Percentiles rank a stretch among this genome's conserved stretches.
Evolutionary conservation across 495 filamentous ascomycete species (phyloP).

Genomic region (Aspergillus olivimuriae): DNA sequence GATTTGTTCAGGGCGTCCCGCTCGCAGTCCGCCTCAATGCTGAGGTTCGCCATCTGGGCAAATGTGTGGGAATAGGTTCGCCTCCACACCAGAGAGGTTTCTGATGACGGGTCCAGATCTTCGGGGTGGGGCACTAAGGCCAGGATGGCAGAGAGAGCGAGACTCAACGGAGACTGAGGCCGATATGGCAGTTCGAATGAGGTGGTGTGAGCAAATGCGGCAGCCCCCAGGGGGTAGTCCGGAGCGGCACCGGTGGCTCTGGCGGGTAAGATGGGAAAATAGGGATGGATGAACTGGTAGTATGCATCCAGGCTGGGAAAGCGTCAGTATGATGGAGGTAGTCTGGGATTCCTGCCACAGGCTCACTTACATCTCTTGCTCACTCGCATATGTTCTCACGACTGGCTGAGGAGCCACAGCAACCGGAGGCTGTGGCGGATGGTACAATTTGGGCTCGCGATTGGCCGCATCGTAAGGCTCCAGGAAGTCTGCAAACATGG

Average conservation of each 20-base stretch:
- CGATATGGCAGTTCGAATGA: conserved; percentile 38
- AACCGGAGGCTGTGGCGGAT: conserved; percentile 26
- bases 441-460: conserved; percentile 25
- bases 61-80: conserved; percentile 50
- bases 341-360: neutral
- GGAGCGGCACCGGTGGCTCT: conserved; percentile 31
- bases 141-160: conserved; percentile 50
- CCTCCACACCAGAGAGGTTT: conserved; percentile 40
- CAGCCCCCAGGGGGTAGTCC: conserved; percentile 40
- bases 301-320: conserved; percentile 48
- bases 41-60: conserved; percentile 46
- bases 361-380: conserved; percentile 34
- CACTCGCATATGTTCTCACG: conserved; percentile 38
- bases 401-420: conserved; percentile 19
- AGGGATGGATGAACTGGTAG: conserved; percentile 53
- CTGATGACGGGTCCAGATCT: conserved; percentile 39
- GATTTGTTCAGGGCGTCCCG: conserved; percentile 46
- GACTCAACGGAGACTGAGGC: conserved; percentile 47
- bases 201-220: conserved; percentile 34
- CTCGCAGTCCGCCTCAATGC: conserved; percentile 52
- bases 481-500: conserved; percentile 34
- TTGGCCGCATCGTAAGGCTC: conserved; percentile 17
- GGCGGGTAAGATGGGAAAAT: conserved; percentile 54
- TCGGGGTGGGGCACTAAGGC: conserved; percentile 49
- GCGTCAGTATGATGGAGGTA: conserved; percentile 15